Percentiles rank a stretch among this genome's conserved stretches.
These are phyloP conservation scores for Coccomyxa sp. DNA, from an alignment of 139 green algal genomes.

Conservation along the genomic window DNA sequence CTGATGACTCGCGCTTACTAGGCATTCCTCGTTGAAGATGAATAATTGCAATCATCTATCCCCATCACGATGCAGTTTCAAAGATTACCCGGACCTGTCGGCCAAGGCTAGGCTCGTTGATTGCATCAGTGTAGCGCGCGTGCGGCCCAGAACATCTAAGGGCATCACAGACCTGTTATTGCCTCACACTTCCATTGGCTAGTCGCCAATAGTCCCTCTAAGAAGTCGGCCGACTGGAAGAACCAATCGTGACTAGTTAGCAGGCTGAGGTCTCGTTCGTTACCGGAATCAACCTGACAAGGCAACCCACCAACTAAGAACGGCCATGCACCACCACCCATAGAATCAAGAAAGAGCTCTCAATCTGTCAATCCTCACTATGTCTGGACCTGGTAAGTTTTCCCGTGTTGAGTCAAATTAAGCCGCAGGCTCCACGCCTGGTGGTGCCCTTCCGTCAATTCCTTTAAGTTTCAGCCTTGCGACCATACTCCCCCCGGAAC, in stretches of 20 bases:
- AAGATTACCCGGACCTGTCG: constrained; percentile 88
- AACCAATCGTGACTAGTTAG: constrained; percentile 83
- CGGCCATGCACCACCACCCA: constrained; percentile 67
- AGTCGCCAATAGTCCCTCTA: constrained; percentile 94
- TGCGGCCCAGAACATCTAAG: constrained; percentile 99
- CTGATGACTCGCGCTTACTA: constrained; percentile 96
- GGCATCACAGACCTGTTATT: constrained; percentile 99
- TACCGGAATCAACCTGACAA: constrained; percentile 97
- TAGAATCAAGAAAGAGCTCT: constrained; percentile 96
- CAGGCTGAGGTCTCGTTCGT: constrained; percentile 96
- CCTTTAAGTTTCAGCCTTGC: constrained; percentile 94
- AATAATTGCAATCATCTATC: constrained; percentile 98
- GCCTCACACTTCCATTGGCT: constrained; percentile 95
- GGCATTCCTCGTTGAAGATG: constrained; percentile 96
- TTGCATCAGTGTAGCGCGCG: constrained; percentile 97
- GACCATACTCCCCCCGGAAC: constrained; percentile 96
- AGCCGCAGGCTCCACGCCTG: constrained; percentile 91
- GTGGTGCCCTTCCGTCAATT: constrained; percentile 96
- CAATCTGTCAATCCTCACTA: constrained; percentile 94
- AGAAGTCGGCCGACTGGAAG: constrained; percentile 78
- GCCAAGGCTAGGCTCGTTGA: constrained; percentile 91
- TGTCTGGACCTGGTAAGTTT: constrained; percentile 95
- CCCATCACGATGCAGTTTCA: constrained; percentile 93
- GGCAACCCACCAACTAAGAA: constrained; percentile 94
- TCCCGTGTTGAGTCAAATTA: constrained; percentile 96